Percentiles rank a stretch among this genome's conserved stretches.
These are phyloP conservation scores for Leccinum disarticulatum DNA, from an alignment of 768 basidiomycete species.

Conservation along the genomic window DNA sequence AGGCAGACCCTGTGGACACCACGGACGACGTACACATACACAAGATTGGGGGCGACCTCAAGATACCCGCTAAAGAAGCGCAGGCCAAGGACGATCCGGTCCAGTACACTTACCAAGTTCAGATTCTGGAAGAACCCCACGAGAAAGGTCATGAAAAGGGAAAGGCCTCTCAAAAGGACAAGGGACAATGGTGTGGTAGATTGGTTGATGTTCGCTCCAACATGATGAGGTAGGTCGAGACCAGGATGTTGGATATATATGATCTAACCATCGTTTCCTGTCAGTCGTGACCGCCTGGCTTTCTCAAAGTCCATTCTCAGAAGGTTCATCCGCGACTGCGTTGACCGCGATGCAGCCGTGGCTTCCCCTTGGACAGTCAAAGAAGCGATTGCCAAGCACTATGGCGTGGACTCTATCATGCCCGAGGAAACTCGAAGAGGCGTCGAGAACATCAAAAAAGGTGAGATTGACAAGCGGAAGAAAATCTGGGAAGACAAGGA, in stretches of 20 bases:
- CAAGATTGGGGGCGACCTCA: slow-evolving; percentile 76
- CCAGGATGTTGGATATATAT: slow-evolving; percentile 2
- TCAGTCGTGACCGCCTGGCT: slow-evolving; percentile 88
- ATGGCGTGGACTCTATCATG: slow-evolving; percentile 84
- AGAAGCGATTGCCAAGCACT: slow-evolving; percentile 75
- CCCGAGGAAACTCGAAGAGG: slow-evolving; percentile 78
- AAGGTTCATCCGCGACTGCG: slow-evolving; percentile 93
- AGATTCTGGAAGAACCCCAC: slow-evolving; percentile 76
- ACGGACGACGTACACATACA: slow-evolving; percentile 60
- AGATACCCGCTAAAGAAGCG: slow-evolving; percentile 69
- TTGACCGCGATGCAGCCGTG: slow-evolving; percentile 87
- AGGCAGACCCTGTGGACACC: slow-evolving; percentile 40
- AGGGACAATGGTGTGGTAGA: slow-evolving; percentile 69
- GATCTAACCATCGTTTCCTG: slow-evolving; percentile 4
- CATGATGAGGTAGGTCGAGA: slow-evolving; percentile 68
- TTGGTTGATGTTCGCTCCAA: slow-evolving; percentile 80
- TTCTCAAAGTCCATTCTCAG: slow-evolving; percentile 98
- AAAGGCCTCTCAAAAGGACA: slow-evolving; percentile 54
- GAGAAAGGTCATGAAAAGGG: slow-evolving; percentile 65
- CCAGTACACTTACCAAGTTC: slow-evolving; percentile 85
- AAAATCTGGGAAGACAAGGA: slow-evolving; percentile 89
- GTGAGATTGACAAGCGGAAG: slow-evolving; percentile 91
- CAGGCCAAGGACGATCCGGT: slow-evolving; percentile 72
- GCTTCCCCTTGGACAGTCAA: slow-evolving; percentile 98
- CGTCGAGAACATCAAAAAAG: slow-evolving; percentile 78